phyloP scores from a whole-genome alignment of 2,329 filamentous ascomycete genomes.

The Stemphylium vesicarium region DNA sequence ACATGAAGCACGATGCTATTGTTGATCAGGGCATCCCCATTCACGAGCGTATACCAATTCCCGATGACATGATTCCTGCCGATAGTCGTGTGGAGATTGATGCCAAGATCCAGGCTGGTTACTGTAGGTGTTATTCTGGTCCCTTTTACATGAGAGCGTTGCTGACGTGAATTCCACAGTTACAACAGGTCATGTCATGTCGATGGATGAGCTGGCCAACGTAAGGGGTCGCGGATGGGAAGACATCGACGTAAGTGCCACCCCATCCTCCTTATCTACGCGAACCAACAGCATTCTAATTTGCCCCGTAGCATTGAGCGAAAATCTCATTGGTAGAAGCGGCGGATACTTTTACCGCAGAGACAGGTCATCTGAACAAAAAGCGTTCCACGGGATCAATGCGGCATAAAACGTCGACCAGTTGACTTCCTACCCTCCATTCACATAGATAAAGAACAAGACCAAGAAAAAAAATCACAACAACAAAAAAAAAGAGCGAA shows the following conservation, averaged over 20 bases:
- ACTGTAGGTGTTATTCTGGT: slow-evolving; percentile 61
- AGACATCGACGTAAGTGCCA: slow-evolving; percentile 61
- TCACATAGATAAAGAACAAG: neutral
- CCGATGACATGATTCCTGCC: slow-evolving; percentile 89
- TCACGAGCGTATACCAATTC: slow-evolving; percentile 86
- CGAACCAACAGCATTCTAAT: slow-evolving; percentile 27
- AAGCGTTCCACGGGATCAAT: neutral
- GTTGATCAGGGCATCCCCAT: slow-evolving; percentile 87
- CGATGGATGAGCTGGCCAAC: slow-evolving; percentile 80
- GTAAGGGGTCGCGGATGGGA: slow-evolving; percentile 94
- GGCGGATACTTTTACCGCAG: neutral
- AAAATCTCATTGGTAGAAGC: slow-evolving; percentile 14
- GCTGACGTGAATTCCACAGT: slow-evolving; percentile 54
- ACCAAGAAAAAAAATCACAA: neutral
- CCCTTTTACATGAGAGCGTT: neutral
- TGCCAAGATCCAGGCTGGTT: slow-evolving; percentile 93
- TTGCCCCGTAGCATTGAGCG: slow-evolving; percentile 38
- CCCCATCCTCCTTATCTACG: slow-evolving; percentile 7
- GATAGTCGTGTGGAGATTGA: slow-evolving; percentile 99
- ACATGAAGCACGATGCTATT: slow-evolving; percentile 93
- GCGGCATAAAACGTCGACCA: neutral
- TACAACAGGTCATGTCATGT: slow-evolving; percentile 89
- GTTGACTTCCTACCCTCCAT: neutral
- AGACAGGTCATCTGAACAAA: slow-evolving; percentile 23
- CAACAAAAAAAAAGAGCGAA: too few species aligned